A percentile compares a stretch with the other conserved stretches of the same genome.
These are phyloP conservation scores for Cadophora sp. DNA, from an alignment of 2,329 filamentous ascomycete species.

Conservation along the genomic window DNA sequence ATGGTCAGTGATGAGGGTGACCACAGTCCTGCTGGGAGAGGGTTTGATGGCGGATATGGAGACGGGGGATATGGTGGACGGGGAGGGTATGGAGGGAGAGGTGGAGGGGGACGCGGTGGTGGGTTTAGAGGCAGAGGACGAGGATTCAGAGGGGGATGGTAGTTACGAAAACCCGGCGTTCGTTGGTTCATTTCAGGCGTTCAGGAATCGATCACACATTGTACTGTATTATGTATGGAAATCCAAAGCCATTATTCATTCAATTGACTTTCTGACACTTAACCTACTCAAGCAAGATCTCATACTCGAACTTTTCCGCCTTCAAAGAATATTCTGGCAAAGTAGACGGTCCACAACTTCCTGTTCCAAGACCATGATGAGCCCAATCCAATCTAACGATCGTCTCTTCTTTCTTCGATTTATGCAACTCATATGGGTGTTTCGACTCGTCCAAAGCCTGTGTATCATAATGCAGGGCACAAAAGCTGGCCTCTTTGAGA, in stretches of 20 bases:
- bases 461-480: conserved; percentile 61
- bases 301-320: conserved; percentile 42
- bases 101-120: conserved; percentile 39
- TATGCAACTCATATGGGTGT: conserved; percentile 67
- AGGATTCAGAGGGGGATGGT: conserved; percentile 43
- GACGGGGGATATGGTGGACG: conserved; percentile 48
- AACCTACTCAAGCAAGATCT: conserved; percentile 35
- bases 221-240: conserved; percentile 10
- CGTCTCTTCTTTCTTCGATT: conserved; percentile 55
- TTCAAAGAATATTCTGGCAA: conserved; percentile 55
- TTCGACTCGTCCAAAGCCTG: conserved; percentile 58
- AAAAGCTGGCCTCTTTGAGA: conserved; percentile 60
- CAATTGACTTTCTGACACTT: background rate
- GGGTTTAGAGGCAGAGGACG: conserved; percentile 41
- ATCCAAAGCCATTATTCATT: conserved; percentile 1
- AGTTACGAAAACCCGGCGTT: conserved; percentile 30
- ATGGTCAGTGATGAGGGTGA: conserved; percentile 60
- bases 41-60: conserved; percentile 60
- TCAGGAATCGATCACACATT: background rate
- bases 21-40: conserved; percentile 56
- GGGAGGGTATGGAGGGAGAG: conserved; percentile 49
- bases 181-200: conserved; percentile 25
- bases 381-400: conserved; percentile 65
- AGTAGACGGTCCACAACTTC: conserved; percentile 65
- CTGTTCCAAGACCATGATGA: conserved; percentile 69